Base-by-base conservation (phyloP, 2,329 filamentous ascomycete genomes). In the Thielaviopsis musarum region DNA sequence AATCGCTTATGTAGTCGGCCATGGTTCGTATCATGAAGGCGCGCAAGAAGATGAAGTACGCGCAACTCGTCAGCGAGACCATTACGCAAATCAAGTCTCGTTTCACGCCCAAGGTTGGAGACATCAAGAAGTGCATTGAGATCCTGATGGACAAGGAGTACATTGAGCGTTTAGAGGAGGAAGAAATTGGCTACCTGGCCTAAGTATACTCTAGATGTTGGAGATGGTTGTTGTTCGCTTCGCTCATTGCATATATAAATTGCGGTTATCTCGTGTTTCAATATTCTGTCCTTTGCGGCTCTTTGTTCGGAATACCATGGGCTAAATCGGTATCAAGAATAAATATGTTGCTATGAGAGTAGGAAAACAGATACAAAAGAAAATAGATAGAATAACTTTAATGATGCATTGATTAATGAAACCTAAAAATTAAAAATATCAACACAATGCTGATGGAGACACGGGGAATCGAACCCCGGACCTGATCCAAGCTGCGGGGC, bases 1-100 rank as follows among this genome's bases (percentile, higher is more conserved):
- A 61, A 60, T 64, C 61, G 24, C n/a, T 38, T 38, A 52, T 28
- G 4, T 60, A 98, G 91, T 97, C 93, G 63, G 91, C 91, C 24
- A 97, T 98, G 71, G 93, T 98, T 60, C 88, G 93, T 68, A 96
- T 98, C 75, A 98, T 98, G 93, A 98, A 98, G 77, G 94, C 91
- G 3, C 86, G 93, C 62, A 97, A 98, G 83, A 88, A 86, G 75
- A 94, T 97, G 88, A 97, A 96, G 81, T 91, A 98, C 74, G 84
- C 85, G 63, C 87, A 93, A 69, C 84, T 98, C 13, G 90, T 98
- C 59, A 85, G 88, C 68, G 93, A 98, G 74, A 94, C 91, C 24
- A 97, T 98, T 70, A 86, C 85, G 68, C 93, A 97, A 72, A 96
- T 98, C 71, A 88, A 87, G 70, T 84, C 83, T 51, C 88, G 93